phyloP scores from a whole-genome alignment of 2,329 filamentous ascomycete genomes.

The Fusarium dimerum region DNA sequence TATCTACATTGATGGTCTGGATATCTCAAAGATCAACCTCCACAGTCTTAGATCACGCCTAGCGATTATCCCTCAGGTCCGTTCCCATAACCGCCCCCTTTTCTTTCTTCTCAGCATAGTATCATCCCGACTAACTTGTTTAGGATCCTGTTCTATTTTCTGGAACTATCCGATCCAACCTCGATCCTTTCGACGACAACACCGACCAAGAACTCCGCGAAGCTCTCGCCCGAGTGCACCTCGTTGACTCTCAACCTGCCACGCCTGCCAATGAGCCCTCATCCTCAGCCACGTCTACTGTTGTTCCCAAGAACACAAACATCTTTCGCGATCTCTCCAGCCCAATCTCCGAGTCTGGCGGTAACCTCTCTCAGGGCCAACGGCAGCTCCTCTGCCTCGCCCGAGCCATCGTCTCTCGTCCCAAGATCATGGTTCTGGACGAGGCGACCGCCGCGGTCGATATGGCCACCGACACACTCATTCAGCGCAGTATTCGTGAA shows the following conservation, averaged over 20 bases:
- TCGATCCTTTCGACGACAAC: conserved; percentile 75
- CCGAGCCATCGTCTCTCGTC: conserved; percentile 69
- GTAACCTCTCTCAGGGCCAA: conserved; percentile 76
- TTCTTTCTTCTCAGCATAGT: neutral
- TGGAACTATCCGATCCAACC: conserved; percentile 73
- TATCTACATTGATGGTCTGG: conserved; percentile 71
- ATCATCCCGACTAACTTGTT: conserved; percentile 9
- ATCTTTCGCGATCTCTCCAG: conserved; percentile 64
- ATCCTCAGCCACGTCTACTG: conserved; percentile 35
- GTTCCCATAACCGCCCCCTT: conserved; percentile 8
- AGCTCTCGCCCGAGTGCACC: conserved; percentile 69
- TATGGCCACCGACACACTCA: conserved; percentile 73
- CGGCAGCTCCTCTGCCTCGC: conserved; percentile 75
- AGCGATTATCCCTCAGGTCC: conserved; percentile 72
- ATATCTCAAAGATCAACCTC: conserved; percentile 71
- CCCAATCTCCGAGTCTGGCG: conserved; percentile 68
- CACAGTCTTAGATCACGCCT: conserved; percentile 71
- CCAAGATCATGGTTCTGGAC: conserved; percentile 78
- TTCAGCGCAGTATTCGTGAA: conserved; percentile 71
- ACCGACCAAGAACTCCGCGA: conserved; percentile 69
- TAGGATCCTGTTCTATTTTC: conserved; percentile 80
- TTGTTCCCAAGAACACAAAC: conserved; percentile 57
- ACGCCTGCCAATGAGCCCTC: conserved; percentile 43
- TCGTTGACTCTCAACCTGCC: conserved; percentile 49
- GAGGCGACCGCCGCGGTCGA: conserved; percentile 80